A percentile compares a stretch with the other conserved stretches of the same genome.
These are phyloP conservation scores for Chalciporus sp. DNA, from an alignment of 1,284 basidiomycete genomes.

Conservation along the genomic window DNA sequence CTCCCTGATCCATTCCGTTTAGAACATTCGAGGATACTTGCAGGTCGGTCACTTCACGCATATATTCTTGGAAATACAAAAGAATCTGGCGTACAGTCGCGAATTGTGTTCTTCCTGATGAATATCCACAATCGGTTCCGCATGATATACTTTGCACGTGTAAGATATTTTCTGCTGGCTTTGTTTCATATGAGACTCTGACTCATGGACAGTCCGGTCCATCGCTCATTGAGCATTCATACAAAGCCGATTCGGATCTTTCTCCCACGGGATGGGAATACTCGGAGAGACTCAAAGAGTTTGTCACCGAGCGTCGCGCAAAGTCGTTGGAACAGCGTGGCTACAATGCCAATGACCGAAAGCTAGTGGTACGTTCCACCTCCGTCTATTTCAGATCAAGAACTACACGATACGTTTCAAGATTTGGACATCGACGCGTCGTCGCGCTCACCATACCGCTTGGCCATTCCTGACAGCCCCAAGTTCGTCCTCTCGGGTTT, in stretches of 20 bases:
- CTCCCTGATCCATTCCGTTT: constrained; percentile 15
- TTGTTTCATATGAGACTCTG: not conserved
- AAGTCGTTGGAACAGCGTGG: constrained; percentile 71
- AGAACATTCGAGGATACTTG: constrained; percentile 88
- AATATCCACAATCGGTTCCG: constrained; percentile 94
- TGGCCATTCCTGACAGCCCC: constrained; percentile 81
- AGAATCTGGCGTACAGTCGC: constrained; percentile 55
- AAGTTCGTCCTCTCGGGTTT: constrained; percentile 14
- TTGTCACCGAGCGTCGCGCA: constrained; percentile 76
- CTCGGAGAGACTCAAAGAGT: constrained; percentile 83
- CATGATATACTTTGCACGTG: constrained; percentile 91
- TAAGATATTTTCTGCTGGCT: constrained; percentile 40
- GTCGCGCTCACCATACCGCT: constrained; percentile 92
- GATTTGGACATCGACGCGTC: constrained; percentile 97
- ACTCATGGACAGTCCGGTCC: constrained; percentile 72
- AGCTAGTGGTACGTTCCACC: constrained; percentile 65
- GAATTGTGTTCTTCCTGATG: constrained; percentile 97
- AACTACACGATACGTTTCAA: constrained; percentile 34
- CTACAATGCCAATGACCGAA: constrained; percentile 62
- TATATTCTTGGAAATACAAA: constrained; percentile 1
- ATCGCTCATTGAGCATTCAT: constrained; percentile 97
- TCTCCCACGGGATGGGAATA: constrained; percentile 96
- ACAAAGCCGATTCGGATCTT: constrained; percentile 97
- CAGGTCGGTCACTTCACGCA: constrained; percentile 49
- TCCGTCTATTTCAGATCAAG: not conserved